phyloP scores from a whole-genome alignment of 345 rosid genomes.

The Eucalyptus cloeziana region DNA sequence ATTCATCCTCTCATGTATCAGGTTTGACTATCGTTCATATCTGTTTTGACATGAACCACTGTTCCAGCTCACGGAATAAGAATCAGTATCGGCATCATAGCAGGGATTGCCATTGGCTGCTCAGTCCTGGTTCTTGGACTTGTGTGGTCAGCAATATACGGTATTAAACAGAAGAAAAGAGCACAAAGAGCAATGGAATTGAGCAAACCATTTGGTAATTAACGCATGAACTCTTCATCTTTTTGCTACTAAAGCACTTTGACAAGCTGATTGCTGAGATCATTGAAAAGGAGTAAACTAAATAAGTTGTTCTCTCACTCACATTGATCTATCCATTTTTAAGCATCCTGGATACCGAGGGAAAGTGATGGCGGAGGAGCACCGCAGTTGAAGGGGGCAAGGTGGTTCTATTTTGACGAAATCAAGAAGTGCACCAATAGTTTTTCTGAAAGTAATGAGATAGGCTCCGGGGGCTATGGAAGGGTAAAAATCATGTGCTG shows the following conservation, averaged over 20 bases:
- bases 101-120: slow-evolving; percentile 40
- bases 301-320: background rate
- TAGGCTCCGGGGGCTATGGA: slow-evolving; percentile 93
- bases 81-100: slow-evolving; percentile 24
- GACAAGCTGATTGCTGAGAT: background rate
- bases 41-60: slow-evolving; percentile 8
- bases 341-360: slow-evolving; percentile 82
- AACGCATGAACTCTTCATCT: background rate
- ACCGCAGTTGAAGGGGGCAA: slow-evolving; percentile 87
- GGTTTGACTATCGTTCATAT: background rate
- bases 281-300: background rate
- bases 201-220: slow-evolving; percentile 79
- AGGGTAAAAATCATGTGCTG: slow-evolving; percentile 28
- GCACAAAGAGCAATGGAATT: slow-evolving; percentile 77
- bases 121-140: slow-evolving; percentile 48
- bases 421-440: slow-evolving; percentile 65
- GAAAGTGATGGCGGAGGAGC: slow-evolving; percentile 84
- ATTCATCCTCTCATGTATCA: background rate
- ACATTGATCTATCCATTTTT: background rate
- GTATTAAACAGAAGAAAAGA: slow-evolving; percentile 79
- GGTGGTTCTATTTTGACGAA: slow-evolving; percentile 93
- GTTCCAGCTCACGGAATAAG: slow-evolving; percentile 11
- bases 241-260: background rate
- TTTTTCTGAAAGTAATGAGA: slow-evolving; percentile 57
- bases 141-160: slow-evolving; percentile 55